Base-by-base conservation (phyloP, 768 basidiomycete genomes). In the Xerocomellus intermedius region DNA sequence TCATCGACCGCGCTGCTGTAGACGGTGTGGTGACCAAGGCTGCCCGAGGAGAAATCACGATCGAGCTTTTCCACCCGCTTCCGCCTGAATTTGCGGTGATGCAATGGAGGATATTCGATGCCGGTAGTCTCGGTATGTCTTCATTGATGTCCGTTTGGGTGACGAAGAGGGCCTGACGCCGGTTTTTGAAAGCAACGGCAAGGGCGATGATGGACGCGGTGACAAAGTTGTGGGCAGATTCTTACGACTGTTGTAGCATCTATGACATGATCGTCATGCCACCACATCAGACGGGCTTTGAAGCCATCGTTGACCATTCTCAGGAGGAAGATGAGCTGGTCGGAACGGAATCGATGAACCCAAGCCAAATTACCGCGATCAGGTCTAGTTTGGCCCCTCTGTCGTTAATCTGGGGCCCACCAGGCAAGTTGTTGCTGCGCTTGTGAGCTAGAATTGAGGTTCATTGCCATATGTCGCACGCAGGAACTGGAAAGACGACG, bases 401-500 rank as follows among this genome's bases (percentile, higher is more conserved):
- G 28, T 79, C 82, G 30, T 62, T 87, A 38, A 85, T 87, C 8
- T 87, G 86, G 86, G 85, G 86, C 4, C 85, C 86, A 9, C 86
- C 86, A 57, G 84, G 85, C 82, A 39, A 36, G 50, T 41, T 39
- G 50, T 41, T 39, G 28, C 1, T 49, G 2, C 37, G 12, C 3
- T 5, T 16, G 7, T 14, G 26, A 37, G n/a, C 4, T 4, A 24
- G 13, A n/a, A 35, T 12, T 4, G 41, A 36, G 3, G 16, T 5
- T 33, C 30, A 32, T 17, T 43, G 21, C 39, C 30, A 3, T 30
- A 9, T 30, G 30, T 30, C 30, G 30, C 30, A 33, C 9, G 5
- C 47, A 86, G 86, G 86, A 0, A 88, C 86, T 0, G 85, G 86
- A 35, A 88, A 87, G 66, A 87, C 85, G 0, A 86, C 84, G 0